A percentile compares a stretch with the other conserved stretches of the same genome.
Conservation (phyloP, 305 asterid species). For the Petunia hybrid region DNA sequence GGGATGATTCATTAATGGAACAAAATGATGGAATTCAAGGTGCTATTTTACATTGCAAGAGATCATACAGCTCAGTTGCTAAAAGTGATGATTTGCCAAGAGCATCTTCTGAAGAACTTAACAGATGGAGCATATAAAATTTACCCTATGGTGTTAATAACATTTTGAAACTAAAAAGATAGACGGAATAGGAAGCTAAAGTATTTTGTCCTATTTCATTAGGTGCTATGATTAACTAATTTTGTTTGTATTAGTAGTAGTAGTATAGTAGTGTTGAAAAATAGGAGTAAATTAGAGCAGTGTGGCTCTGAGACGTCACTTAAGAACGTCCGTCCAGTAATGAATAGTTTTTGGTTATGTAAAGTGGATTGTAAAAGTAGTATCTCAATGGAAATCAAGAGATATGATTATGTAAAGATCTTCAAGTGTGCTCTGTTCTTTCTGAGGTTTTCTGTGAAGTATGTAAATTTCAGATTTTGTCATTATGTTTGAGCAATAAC, state of each 20-base stretch:
- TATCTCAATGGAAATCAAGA: background rate
- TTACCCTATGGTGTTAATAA: too few relatives aligned
- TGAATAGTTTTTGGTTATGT: constrained; percentile 8
- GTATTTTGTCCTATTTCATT: background rate
- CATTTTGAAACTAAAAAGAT: background rate
- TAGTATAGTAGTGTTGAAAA: background rate
- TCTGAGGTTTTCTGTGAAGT: background rate
- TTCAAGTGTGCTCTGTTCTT: background rate
- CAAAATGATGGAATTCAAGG: constrained; percentile 79
- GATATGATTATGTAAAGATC: background rate
- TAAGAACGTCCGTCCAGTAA: constrained; percentile 28
- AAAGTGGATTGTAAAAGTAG: background rate
- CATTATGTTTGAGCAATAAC: background rate
- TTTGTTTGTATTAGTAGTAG: constrained; percentile 22
- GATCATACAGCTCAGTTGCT: constrained; percentile 64
- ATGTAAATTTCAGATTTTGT: background rate
- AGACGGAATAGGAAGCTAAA: constrained; percentile 44
- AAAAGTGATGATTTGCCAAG: constrained; percentile 43
- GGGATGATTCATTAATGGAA: constrained; percentile 72
- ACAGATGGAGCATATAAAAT: constrained; percentile 56
- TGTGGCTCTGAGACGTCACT: constrained; percentile 33
- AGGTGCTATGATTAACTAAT: background rate
- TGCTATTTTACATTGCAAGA: constrained; percentile 89
- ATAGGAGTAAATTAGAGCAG: background rate
- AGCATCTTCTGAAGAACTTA: constrained; percentile 47